Evolutionary conservation across 257 asterid species (phyloP).

Genomic region (Solanum virginianum): DNA sequence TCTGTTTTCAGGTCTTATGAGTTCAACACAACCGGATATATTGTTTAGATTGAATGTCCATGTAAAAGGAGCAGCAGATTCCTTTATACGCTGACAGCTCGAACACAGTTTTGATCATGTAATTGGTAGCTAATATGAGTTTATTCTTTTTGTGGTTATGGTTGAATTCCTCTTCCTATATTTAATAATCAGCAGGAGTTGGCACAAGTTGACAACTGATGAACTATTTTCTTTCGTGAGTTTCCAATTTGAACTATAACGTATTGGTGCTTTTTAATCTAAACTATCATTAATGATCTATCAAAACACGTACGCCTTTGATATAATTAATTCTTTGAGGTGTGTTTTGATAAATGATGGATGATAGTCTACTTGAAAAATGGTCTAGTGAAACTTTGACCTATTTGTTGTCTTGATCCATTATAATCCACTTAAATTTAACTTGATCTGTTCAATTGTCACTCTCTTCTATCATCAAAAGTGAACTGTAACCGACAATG

Average conservation of each 20-base stretch:
- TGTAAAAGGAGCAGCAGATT: not conserved
- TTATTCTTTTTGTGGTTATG: not conserved
- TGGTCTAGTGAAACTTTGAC: no score
- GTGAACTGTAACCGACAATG: no score
- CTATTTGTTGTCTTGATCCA: no score
- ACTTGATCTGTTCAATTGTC: no score
- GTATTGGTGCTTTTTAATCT: not conserved
- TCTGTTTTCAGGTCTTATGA: not conserved
- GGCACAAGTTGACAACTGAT: not conserved
- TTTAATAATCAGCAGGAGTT: not conserved
- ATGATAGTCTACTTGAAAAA: no score
- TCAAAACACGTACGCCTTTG: not conserved
- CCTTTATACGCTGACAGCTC: not conserved
- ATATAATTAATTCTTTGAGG: no score
- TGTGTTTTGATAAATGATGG: no score
- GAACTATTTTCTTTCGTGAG: not conserved
- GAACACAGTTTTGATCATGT: not conserved
- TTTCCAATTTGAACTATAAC: not conserved
- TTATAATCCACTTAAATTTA: no score
- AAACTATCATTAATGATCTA: not conserved
- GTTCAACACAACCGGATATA: not conserved
- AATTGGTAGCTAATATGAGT: not conserved
- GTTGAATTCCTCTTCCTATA: not conserved
- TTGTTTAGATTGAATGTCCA: not conserved
- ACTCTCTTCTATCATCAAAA: no score